These are phyloP conservation scores for Dothideomycetidae sp. DNA, from an alignment of 2,329 filamentous ascomycete genomes.

Conservation along the genomic window DNA sequence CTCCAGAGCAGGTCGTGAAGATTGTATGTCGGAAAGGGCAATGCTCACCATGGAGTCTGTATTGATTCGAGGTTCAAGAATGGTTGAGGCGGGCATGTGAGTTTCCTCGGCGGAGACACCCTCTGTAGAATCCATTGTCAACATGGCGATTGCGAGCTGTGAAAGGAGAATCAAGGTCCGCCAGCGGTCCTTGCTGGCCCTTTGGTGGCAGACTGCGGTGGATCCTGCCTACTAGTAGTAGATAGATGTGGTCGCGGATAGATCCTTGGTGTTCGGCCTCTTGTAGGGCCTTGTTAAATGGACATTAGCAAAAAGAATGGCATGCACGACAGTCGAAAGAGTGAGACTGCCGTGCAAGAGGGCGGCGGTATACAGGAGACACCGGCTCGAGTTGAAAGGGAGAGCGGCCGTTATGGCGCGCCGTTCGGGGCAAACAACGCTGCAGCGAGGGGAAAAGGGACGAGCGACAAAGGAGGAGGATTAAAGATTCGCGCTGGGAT, in stretches of 20 bases:
- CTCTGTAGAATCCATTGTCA: constrained; percentile 7
- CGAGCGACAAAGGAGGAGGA: not conserved
- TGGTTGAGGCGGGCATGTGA: not conserved
- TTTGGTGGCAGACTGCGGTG: too few species aligned
- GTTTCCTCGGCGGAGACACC: too few species aligned
- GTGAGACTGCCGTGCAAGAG: constrained; percentile 8
- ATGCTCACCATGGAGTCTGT: constrained; percentile 7
- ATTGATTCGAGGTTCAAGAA: constrained; percentile 1
- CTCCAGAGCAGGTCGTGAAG: constrained; percentile 1
- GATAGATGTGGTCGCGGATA: too few species aligned
- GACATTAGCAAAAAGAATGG: constrained; percentile 5
- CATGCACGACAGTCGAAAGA: constrained; percentile 10
- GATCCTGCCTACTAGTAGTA: too few species aligned
- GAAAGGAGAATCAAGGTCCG: constrained; percentile 4
- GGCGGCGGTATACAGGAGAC: not conserved
- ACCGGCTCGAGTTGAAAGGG: not conserved
- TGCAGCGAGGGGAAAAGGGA: too few species aligned
- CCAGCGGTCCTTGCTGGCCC: constrained; percentile 7
- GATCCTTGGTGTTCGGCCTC: too few species aligned
- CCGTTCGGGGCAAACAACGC: not conserved
- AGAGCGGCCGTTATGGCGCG: not conserved
- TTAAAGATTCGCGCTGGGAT: not conserved
- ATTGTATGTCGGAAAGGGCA: constrained; percentile 7
- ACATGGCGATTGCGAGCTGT: constrained; percentile 9
- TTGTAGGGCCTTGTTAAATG: not conserved